phyloP scores from a whole-genome alignment of 176 grass and related monocot species.

The Zoysia japonica region DNA sequence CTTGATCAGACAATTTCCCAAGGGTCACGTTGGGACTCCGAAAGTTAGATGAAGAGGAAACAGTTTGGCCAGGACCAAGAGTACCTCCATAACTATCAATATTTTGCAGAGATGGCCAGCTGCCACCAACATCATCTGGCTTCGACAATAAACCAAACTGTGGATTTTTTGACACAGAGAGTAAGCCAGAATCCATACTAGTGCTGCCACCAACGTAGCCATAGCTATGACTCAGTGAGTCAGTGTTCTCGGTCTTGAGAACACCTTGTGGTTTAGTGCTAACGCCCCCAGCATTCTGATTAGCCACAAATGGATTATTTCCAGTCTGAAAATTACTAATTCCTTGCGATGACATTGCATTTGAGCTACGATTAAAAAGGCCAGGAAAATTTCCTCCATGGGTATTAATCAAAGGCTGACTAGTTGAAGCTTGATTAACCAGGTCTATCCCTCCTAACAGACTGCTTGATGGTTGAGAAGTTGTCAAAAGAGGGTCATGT shows the following conservation, averaged over 20 bases:
- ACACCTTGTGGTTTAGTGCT: conserved; percentile 45
- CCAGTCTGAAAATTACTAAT: conserved; percentile 56
- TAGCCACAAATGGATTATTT: conserved; percentile 43
- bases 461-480: conserved; percentile 51
- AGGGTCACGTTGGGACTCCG: conserved; percentile 44
- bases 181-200: conserved; percentile 56
- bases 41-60: conserved; percentile 52
- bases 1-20: conserved; percentile 59
- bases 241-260: conserved; percentile 52
- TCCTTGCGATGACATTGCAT: conserved; percentile 47
- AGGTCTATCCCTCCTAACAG: conserved; percentile 57
- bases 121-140: conserved; percentile 51
- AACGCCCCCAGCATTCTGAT: conserved; percentile 48
- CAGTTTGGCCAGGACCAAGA: conserved; percentile 37
- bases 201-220: conserved; percentile 41
- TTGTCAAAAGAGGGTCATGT: conserved; percentile 47
- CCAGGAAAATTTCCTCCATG: conserved; percentile 46
- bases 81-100: conserved; percentile 50
- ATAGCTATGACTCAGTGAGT: conserved; percentile 50
- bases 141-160: conserved; percentile 58
- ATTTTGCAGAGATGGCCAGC: conserved; percentile 49
- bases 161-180: conserved; percentile 61
- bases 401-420: conserved; percentile 46
- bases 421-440: conserved; percentile 61
- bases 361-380: conserved; percentile 48